phyloP scores from a whole-genome alignment of 768 basidiomycete species.

The Mycena chlorophos region DNA sequence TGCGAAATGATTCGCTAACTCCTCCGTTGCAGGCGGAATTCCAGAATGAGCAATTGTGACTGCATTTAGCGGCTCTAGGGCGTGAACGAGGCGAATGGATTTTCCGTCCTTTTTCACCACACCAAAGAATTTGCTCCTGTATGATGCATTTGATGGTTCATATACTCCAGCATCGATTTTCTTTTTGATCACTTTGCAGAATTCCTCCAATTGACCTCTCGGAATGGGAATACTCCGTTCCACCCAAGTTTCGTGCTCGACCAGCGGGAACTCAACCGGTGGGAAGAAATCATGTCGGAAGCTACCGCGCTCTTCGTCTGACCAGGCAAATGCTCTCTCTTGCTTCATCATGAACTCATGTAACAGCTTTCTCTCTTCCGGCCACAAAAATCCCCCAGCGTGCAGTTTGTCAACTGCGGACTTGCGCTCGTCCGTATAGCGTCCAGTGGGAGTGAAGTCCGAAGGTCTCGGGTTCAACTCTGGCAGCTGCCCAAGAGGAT shows the following conservation, averaged over 20 bases:
- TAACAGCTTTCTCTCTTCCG: constrained; percentile 29
- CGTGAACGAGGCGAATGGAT: constrained; percentile 25
- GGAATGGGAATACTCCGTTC: constrained; percentile 20
- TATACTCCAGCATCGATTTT: constrained; percentile 23
- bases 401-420: constrained; percentile 20
- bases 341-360: constrained; percentile 25
- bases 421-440: constrained; percentile 24
- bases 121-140: constrained; percentile 35
- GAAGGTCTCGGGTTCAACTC: constrained; percentile 17
- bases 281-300: constrained; percentile 15
- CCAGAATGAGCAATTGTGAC: constrained; percentile 25
- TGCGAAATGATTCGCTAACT: constrained; percentile 17
- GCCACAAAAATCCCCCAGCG: constrained; percentile 24
- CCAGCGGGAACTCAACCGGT: constrained; percentile 19
- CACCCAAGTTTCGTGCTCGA: constrained; percentile 26
- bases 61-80: constrained; percentile 30
- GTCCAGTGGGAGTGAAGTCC: constrained; percentile 18
- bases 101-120: constrained; percentile 27
- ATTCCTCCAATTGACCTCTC: constrained; percentile 14
- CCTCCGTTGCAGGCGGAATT: constrained; percentile 20
- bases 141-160: constrained; percentile 19
- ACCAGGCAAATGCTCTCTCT: constrained; percentile 16
- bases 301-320: constrained; percentile 3
- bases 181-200: constrained; percentile 21
- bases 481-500: constrained; percentile 26